A percentile compares a stretch with the other conserved stretches of the same genome.
These are phyloP conservation scores for Rachicladosporium sp. DNA, from an alignment of 2,329 filamentous ascomycete genomes.

Conservation along the genomic window DNA sequence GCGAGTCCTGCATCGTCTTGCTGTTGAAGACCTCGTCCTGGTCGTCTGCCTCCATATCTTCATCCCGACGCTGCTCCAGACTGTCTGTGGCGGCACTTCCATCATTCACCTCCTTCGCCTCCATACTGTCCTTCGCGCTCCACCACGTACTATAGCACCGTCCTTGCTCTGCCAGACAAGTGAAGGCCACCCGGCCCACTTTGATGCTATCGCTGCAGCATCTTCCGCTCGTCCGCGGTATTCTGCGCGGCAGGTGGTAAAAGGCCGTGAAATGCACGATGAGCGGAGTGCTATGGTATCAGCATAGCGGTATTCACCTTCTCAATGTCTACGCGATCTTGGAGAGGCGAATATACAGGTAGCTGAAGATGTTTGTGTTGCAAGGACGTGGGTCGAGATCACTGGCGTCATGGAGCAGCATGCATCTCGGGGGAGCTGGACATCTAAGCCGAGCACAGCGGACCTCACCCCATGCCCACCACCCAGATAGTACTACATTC, in stretches of 20 bases:
- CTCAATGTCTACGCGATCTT: not conserved
- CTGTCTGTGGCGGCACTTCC: not conserved
- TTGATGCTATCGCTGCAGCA: slow-evolving; percentile 31
- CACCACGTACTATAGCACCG: slow-evolving; percentile 12
- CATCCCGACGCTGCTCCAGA: no score
- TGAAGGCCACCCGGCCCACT: slow-evolving; percentile 32
- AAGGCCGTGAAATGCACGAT: slow-evolving; percentile 35
- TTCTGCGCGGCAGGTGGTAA: slow-evolving; percentile 35
- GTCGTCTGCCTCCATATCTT: not conserved
- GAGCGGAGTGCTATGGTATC: slow-evolving; percentile 15
- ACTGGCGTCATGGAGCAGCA: slow-evolving; percentile 5
- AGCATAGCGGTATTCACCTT: slow-evolving; percentile 6
- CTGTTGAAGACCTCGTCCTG: slow-evolving; percentile 2
- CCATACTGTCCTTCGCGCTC: slow-evolving; percentile 10
- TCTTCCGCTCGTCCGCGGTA: slow-evolving; percentile 26
- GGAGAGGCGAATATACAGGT: not conserved
- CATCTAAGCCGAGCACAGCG: no score
- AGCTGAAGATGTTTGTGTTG: not conserved
- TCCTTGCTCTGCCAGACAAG: slow-evolving; percentile 12
- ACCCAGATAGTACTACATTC: no score
- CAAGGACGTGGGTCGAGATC: not conserved
- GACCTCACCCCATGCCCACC: no score
- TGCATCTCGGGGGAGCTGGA: slow-evolving; percentile 2
- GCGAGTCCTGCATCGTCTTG: slow-evolving; percentile 1
- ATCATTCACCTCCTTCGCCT: slow-evolving; percentile 5